Evolutionary conservation across 164 flowering plant genomes (phyloP).

Genomic region (Sextonia rubra): DNA sequence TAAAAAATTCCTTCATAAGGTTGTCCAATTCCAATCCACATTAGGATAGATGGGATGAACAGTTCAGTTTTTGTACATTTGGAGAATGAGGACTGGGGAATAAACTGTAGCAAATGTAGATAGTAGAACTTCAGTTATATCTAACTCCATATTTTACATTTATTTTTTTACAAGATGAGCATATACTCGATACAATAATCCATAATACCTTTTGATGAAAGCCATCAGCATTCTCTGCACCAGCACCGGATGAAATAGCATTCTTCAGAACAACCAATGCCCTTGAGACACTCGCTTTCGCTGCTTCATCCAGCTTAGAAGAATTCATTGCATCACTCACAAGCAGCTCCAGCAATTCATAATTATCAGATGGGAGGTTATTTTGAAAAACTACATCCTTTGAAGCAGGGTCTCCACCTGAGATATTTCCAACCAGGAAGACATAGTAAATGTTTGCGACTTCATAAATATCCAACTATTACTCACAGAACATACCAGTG

Average conservation of each 20-base stretch:
- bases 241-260: slow-evolving; percentile 37
- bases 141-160: too few relatives aligned
- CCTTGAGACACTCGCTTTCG: slow-evolving; percentile 60
- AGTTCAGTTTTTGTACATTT: too few relatives aligned
- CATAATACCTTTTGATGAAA: neutral
- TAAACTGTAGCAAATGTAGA: neutral
- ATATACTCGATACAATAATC: neutral
- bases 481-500: too few relatives aligned
- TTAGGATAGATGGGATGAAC: too few relatives aligned
- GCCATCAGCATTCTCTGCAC: slow-evolving; percentile 41
- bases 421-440: slow-evolving; percentile 1
- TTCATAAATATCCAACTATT: too few relatives aligned
- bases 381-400: slow-evolving; percentile 18
- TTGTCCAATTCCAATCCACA: neutral
- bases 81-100: neutral
- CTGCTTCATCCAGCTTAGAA: slow-evolving; percentile 57
- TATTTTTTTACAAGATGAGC: neutral
- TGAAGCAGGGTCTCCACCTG: slow-evolving; percentile 29
- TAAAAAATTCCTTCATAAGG: neutral
- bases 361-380: slow-evolving; percentile 48
- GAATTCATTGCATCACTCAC: slow-evolving; percentile 76
- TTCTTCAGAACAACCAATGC: slow-evolving; percentile 63
- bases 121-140: too few relatives aligned
- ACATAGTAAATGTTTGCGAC: too few relatives aligned
- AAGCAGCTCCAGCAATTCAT: slow-evolving; percentile 78